These are phyloP conservation scores for Aureobasidium zeae DNA, from an alignment of 2,329 filamentous ascomycete species.

Conservation along the genomic window DNA sequence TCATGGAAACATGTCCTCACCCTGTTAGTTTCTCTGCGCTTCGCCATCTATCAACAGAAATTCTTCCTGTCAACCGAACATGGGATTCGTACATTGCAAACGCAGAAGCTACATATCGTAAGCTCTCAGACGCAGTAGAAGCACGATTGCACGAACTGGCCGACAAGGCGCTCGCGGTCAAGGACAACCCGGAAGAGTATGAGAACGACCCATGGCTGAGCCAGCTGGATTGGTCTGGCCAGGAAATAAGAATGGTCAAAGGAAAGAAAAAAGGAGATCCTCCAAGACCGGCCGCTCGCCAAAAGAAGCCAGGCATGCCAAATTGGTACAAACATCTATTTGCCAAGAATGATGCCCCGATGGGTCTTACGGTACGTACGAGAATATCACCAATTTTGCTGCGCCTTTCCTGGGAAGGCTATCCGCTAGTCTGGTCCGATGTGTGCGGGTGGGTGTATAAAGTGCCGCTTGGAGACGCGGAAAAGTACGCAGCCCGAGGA, in stretches of 20 bases:
- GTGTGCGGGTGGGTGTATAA: slow-evolving; percentile 88
- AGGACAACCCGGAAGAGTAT: slow-evolving; percentile 59
- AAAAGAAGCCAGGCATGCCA: slow-evolving; percentile 92
- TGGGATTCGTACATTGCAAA: slow-evolving; percentile 81
- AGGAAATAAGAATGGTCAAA: slow-evolving; percentile 85
- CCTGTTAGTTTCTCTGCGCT: slow-evolving; percentile 94
- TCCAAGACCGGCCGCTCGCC: slow-evolving; percentile 64
- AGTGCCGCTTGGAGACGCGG: slow-evolving; percentile 53
- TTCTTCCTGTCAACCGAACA: slow-evolving; percentile 76
- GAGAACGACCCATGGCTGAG: slow-evolving; percentile 77
- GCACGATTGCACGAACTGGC: slow-evolving; percentile 64
- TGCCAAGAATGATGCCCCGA: slow-evolving; percentile 54
- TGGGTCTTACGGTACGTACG: slow-evolving; percentile 75
- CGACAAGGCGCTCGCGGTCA: slow-evolving; percentile 66
- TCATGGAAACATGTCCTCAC: slow-evolving; percentile 83
- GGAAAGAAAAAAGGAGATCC: slow-evolving; percentile 79
- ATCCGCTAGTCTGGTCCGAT: slow-evolving; percentile 88
- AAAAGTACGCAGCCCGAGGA: slow-evolving; percentile 60
- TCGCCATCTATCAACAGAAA: slow-evolving; percentile 85
- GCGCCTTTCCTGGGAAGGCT: slow-evolving; percentile 76
- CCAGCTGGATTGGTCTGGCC: slow-evolving; percentile 92
- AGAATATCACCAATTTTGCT: slow-evolving; percentile 79
- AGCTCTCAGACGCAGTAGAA: slow-evolving; percentile 66
- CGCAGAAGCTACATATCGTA: slow-evolving; percentile 75
- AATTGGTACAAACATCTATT: slow-evolving; percentile 95